Percentiles rank a stretch among this genome's conserved stretches.
Conservation (phyloP, 805 yeast genomes). For the Lipomyces lipofer region DNA sequence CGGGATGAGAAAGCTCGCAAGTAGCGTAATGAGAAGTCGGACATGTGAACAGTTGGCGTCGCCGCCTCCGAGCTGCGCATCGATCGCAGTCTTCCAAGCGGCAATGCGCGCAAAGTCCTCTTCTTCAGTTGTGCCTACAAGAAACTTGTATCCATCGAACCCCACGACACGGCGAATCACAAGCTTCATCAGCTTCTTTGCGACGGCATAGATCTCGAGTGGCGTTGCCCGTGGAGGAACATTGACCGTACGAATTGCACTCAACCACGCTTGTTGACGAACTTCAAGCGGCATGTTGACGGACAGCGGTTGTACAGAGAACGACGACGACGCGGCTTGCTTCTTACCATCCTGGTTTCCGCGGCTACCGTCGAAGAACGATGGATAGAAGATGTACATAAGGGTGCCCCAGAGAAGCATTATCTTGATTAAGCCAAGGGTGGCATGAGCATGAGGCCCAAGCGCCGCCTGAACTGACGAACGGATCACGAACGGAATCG, state of each 20-base stretch:
- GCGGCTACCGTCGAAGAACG: constrained; percentile 21
- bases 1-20: constrained; percentile 34
- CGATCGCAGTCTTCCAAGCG: constrained; percentile 37
- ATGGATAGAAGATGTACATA: constrained; percentile 36
- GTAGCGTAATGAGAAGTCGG: constrained; percentile 36
- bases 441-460: constrained; percentile 23
- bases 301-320: constrained; percentile 11
- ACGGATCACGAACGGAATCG: constrained; percentile 34
- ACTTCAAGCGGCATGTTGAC: constrained; percentile 26
- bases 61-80: constrained; percentile 44
- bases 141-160: constrained; percentile 30
- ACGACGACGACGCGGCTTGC: constrained; percentile 5
- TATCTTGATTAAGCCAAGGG: constrained; percentile 31
- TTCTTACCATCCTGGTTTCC: constrained; percentile 17
- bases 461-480: constrained; percentile 13
- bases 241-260: constrained; percentile 33
- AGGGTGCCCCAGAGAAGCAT: constrained; percentile 37
- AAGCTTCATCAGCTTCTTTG: constrained; percentile 25
- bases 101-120: constrained; percentile 21
- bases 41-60: constrained; percentile 35
- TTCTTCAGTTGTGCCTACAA: constrained; percentile 28
- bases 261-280: constrained; percentile 35
- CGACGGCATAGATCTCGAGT: constrained; percentile 18
- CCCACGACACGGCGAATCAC: constrained; percentile 33
- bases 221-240: constrained; percentile 32